Base-by-base conservation (phyloP, 2,329 filamentous ascomycete species). In the Verticillium klebahnii region DNA sequence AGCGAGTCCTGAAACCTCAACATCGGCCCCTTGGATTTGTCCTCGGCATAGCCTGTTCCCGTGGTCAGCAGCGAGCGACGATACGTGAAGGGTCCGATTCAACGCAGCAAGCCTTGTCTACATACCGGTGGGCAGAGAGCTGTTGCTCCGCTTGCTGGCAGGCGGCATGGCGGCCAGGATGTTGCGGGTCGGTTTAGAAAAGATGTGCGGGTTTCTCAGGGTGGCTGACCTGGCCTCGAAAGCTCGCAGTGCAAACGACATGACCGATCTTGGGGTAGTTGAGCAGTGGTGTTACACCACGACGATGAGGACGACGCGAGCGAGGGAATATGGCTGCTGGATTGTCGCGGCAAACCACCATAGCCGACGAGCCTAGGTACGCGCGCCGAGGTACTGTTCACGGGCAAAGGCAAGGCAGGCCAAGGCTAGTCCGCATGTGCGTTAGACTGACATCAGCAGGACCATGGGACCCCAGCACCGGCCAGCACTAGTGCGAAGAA, bases 1-100 rank as follows among this genome's bases (percentile, higher is more conserved):
- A 96, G 85, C n/a, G 90, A 94, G 40, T 93, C 90, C 74, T 96
- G 90, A 75, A 90, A 96, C 68, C 92, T 86, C 68, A 95, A 82
- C 90, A 92, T 95, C 56, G 86, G 81, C 60, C 90, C 91, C 74
- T 92, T 93, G 70, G 87, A 87, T 70, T 83, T 82, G 76, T 95
- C 91, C 78, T 95, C 92, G 70, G 83, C 86, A 78, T 95, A 94
- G 69, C 89, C 91, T 91, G 70, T 9, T 40, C 17, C 11, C 15
- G n/a, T 37, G n/a, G 6, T 34, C 25, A 56, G 54, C 54, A 32
- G 31, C 36, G 45, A 52, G 52, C 29, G 12, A 7, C 14, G 19
- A 40, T 50, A 31, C 5, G 36, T 55, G 57, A 36, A n/a, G 9
- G 19, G 39, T 15, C 23, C n/a, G 11, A 2, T 29, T 62, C 29